Base-by-base conservation (phyloP, 345 rosid species). In the Acer saccharum region DNA sequence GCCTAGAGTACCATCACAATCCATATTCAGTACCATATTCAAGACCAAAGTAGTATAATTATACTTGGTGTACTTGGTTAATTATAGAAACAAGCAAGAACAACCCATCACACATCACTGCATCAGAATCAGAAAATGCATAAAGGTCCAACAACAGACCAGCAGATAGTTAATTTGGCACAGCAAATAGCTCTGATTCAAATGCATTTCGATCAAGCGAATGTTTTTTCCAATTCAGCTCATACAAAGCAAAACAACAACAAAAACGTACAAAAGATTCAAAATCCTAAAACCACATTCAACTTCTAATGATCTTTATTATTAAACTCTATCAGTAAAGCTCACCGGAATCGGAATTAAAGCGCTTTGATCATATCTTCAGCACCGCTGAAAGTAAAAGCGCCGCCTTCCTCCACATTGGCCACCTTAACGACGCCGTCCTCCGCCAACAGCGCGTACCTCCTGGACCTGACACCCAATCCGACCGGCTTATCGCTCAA, bases 321-420 rank as follows among this genome's bases (percentile, higher is more conserved):
- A 35, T 57, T 57, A 3, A 35, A 72, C 50, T 1, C 52, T 10
- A 9, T 11, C 10, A 44, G 66, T 18, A 68, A 46, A 35, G 17
- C 71, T 81, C 57, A 57, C 80, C 61, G 10, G 64, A 87, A 77
- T 88, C 80, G 64, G 25, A 60, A n/a, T 60, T 21, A 95, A 5
- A 92, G 93, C 54, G 75, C 88, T 65, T 90, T 92, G 75, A 95
- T 98, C 81, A 93, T 86, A 69, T 95, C 94, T 79, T 95, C 97
- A 25, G 98, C 99, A 5, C 97, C 82, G 62, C 96, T 90, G 78
- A 76, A 81, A n/a, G 98, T 95, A 69, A 95, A 92, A 52, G 98
- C 97, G 13, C 99, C 99, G 2, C 98, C 98, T 78, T 95, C 96
- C 82, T 95, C 97, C 79, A 93, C 84, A 71, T 92, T 93, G 66